Evolutionary conservation across 1,284 basidiomycete genomes (phyloP).

Genomic region (Termitomyces sp.): DNA sequence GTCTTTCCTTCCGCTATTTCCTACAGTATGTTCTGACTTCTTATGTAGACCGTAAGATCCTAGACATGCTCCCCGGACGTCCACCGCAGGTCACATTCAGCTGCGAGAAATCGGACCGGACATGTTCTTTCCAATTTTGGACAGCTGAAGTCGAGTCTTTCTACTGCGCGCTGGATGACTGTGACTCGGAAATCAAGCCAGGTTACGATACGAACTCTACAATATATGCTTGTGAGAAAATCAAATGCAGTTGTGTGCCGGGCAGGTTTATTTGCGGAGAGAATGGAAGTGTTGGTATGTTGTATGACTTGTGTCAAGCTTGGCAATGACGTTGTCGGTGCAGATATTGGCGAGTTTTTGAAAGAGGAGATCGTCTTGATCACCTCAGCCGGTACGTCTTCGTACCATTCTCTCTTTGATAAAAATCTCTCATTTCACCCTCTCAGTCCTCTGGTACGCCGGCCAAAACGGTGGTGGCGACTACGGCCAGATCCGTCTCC

Average conservation of each 20-base stretch:
- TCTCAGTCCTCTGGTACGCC: conserved; percentile 81
- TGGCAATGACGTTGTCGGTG: neutral
- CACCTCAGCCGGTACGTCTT: conserved; percentile 41
- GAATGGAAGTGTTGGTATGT: conserved; percentile 87
- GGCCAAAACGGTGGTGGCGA: conserved; percentile 70
- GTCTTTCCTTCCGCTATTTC: conserved; percentile 24
- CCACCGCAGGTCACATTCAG: conserved; percentile 95
- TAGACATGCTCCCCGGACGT: conserved; percentile 83
- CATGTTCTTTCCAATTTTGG: conserved; percentile 97
- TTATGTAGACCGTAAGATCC: conserved; percentile 74
- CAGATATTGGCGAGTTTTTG: conserved; percentile 94
- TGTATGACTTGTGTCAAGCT: neutral
- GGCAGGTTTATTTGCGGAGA: conserved; percentile 94
- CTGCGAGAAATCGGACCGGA: conserved; percentile 57
- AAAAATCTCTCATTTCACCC: neutral
- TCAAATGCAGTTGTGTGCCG: conserved; percentile 89
- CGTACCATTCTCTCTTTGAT: neutral
- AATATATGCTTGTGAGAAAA: conserved; percentile 73
- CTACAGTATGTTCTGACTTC: neutral
- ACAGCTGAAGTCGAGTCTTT: conserved; percentile 91
- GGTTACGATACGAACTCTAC: conserved; percentile 73
- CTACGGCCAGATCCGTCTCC: conserved; percentile 75
- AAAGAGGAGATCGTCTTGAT: conserved; percentile 77
- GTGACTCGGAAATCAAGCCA: conserved; percentile 43
- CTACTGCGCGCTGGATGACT: conserved; percentile 82